These are phyloP conservation scores for Rhodosorus marinus DNA, from an alignment of 23 red algal genomes.

Conservation along the genomic window DNA sequence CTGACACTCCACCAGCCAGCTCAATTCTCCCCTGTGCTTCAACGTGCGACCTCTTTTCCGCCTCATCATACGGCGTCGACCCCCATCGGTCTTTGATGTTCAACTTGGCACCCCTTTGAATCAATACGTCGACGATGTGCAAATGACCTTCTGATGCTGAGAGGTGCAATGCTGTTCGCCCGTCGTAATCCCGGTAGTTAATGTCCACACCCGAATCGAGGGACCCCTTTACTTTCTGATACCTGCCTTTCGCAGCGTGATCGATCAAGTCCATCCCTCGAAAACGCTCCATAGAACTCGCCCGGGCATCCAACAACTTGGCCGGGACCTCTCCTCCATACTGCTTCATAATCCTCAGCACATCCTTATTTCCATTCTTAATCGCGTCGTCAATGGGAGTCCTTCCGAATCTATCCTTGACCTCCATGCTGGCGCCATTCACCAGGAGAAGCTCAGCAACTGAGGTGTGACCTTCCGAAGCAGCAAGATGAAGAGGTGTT, in stretches of 20 bases:
- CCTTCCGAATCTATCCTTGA: constrained; percentile 47
- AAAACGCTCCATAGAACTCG: constrained; percentile 16
- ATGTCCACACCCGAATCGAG: constrained; percentile 34
- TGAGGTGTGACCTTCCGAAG: constrained; percentile 63
- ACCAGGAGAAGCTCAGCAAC: constrained; percentile 59
- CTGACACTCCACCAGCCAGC: no score
- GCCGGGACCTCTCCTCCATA: constrained; percentile 45
- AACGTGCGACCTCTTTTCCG: neutral
- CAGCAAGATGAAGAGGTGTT: constrained; percentile 77
- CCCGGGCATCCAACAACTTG: constrained; percentile 1
- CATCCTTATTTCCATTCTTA: constrained; percentile 34
- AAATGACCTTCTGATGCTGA: constrained; percentile 66
- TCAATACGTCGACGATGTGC: constrained; percentile 6
- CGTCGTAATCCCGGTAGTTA: constrained; percentile 74
- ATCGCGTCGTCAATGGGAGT: constrained; percentile 77
- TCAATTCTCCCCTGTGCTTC: no score
- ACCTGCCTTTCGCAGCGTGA: constrained; percentile 11
- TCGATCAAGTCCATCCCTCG: constrained; percentile 31
- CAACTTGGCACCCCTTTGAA: neutral
- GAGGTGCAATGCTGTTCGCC: constrained; percentile 76
- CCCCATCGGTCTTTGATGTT: constrained; percentile 9
- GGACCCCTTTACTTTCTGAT: constrained; percentile 17
- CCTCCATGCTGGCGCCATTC: constrained; percentile 47
- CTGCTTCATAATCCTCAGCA: constrained; percentile 27
- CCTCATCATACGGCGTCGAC: constrained; percentile 3